Base-by-base conservation (phyloP, 1,284 basidiomycete species). In the Testicularia cyperi region DNA sequence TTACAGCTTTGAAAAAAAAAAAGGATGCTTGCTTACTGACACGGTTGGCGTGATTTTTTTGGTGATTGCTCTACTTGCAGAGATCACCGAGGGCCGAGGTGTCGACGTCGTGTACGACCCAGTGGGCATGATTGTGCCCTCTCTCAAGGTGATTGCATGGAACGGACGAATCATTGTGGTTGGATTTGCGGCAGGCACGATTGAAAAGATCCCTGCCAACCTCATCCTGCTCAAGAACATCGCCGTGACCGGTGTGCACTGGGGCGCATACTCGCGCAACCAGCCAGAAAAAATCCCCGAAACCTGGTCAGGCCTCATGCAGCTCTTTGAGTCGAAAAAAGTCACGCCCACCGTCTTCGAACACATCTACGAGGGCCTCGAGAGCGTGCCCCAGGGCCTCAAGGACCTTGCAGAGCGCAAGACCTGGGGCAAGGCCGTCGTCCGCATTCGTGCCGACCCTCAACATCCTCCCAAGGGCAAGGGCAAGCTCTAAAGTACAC, bases 361-460 rank as follows among this genome's bases (percentile, higher is more conserved):
- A 9, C 81, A 85, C 41, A 74, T 86, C 2, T 95, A 86, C 78
- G 78, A 79, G 47, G 92, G 90, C 0, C 80, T 97, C 10, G 80
- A 80, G 24, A 83, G 83, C 4, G 79, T 97, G 10, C 85, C 79
- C 1, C 56, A 77, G 31, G 82, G 80, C 1, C 58, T 83, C 37
- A 62, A 72, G 31, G 81, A 80, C 60, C 70, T 83, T 22, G 80
- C 90, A 69, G 81, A 81, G 41, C 80, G 94, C 48, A 85, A 90
- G 79, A 94, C 91, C 2, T 97, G 90, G 88, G 94, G 92, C 1
- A 97, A 97, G 77, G 88, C 83, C 0, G 80, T 94, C 16, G 83
- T 90, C 1, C 81, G 81, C 27, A 78, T 97, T 25, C 36, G 60
- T 8, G 55, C 54, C 22, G 66, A 69, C 30, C 64, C 64, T 7